Evolutionary conservation across 805 yeast species (phyloP).

Genomic region (Saccharomycopsis guyanensis): DNA sequence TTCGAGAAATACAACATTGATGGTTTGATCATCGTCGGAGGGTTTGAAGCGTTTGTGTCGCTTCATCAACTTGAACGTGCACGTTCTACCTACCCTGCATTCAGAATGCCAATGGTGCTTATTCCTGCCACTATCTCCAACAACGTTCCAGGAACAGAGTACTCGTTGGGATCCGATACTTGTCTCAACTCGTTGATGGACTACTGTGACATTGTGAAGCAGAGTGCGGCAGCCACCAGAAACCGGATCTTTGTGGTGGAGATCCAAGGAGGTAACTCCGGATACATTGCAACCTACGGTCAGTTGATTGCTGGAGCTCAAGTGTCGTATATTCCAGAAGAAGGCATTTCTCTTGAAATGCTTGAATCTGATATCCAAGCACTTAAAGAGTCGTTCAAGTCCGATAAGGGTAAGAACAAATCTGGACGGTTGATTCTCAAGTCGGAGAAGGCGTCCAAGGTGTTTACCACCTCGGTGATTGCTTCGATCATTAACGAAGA

Average conservation of each 20-base stretch:
- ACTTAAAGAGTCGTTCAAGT: conserved; percentile 57
- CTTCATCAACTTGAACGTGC: conserved; percentile 58
- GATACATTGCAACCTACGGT: conserved; percentile 82
- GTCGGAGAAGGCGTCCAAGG: conserved; percentile 49
- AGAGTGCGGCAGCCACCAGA: conserved; percentile 89
- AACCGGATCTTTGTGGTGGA: conserved; percentile 93
- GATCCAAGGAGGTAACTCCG: conserved; percentile 97
- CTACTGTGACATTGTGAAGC: conserved; percentile 93
- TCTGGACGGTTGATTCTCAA: conserved; percentile 65
- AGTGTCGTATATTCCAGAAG: conserved; percentile 87
- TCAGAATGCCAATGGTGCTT: conserved; percentile 79
- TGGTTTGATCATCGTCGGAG: conserved; percentile 72
- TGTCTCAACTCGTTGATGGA: conserved; percentile 85
- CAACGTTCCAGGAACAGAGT: conserved; percentile 98
- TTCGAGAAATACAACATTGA: conserved; percentile 61
- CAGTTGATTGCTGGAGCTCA: conserved; percentile 87
- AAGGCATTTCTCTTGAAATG: conserved; percentile 58
- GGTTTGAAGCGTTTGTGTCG: conserved; percentile 74
- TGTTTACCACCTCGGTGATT: conserved; percentile 58
- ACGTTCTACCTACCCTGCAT: conserved; percentile 56
- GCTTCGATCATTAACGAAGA: conserved; percentile 62
- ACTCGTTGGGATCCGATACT: conserved; percentile 91
- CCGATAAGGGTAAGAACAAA: conserved; percentile 78
- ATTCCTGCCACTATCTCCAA: conserved; percentile 95
- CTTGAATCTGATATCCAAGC: conserved; percentile 70